Evolutionary conservation across 2,329 filamentous ascomycete genomes (phyloP).

Genomic region (Fusarium chlamydosporum): DNA sequence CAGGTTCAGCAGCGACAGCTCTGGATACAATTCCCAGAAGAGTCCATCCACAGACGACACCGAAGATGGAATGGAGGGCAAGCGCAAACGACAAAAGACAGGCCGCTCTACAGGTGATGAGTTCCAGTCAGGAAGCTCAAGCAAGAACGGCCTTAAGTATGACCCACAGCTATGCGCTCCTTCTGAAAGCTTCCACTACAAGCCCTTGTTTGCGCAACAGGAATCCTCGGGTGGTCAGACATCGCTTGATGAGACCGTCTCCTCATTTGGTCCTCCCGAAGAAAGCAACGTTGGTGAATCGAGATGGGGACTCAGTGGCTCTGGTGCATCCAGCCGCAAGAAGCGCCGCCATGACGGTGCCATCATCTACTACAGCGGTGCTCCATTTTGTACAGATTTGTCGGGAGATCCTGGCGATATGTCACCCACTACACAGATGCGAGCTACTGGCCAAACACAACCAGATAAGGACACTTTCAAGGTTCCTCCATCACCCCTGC

Average conservation of each 20-base stretch:
- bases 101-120: constrained; percentile 55
- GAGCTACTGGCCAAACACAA: constrained; percentile 60
- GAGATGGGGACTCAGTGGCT: constrained; percentile 63
- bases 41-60: constrained; percentile 66
- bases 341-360: constrained; percentile 76
- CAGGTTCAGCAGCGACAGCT: constrained; percentile 74
- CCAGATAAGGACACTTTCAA: constrained; percentile 37
- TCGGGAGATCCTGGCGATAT: constrained; percentile 73
- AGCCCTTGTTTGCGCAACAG: constrained; percentile 71
- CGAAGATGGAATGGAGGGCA: constrained; percentile 60
- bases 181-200: constrained; percentile 71
- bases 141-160: constrained; percentile 59
- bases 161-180: constrained; percentile 57
- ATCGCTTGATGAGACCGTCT: constrained; percentile 64
- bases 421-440: constrained; percentile 64
- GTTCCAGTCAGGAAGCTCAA: constrained; percentile 54
- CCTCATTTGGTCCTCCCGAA: constrained; percentile 63
- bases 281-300: constrained; percentile 66
- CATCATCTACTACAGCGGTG: constrained; percentile 87
- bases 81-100: constrained; percentile 63
- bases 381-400: constrained; percentile 84
- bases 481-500: constrained; percentile 48
- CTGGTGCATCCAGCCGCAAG: constrained; percentile 63
- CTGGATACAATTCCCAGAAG: constrained; percentile 62
- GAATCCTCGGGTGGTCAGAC: constrained; percentile 63